These are phyloP conservation scores for Camellia sinensis DNA, from an alignment of 148 eudicot species.

Conservation along the genomic window DNA sequence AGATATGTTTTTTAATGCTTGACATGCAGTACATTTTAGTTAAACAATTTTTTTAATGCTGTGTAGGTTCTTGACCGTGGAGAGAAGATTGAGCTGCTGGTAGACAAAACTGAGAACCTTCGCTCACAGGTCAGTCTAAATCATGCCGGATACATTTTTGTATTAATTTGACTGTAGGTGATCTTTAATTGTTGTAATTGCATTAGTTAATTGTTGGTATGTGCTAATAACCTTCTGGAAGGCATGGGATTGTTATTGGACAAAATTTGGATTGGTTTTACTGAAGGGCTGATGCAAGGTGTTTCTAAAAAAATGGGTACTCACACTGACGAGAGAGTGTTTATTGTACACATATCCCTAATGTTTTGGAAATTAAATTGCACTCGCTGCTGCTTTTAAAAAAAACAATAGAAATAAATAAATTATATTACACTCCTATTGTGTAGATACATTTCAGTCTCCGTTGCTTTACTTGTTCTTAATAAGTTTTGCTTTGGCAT, in stretches of 20 bases:
- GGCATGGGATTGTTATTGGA: not conserved
- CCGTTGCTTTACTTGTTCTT: not conserved
- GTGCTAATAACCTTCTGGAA: not conserved
- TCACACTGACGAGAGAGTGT: not conserved
- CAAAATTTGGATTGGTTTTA: not conserved
- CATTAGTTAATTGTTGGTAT: not conserved
- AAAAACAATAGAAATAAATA: too few relatives aligned
- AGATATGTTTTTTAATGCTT: not conserved
- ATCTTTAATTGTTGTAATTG: not conserved
- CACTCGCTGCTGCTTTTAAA: too few relatives aligned
- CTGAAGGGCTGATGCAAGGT: not conserved
- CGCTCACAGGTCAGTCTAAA: conserved; percentile 23
- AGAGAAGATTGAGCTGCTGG: conserved; percentile 34
- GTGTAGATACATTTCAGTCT: too few relatives aligned
- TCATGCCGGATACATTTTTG: not conserved
- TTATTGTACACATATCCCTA: not conserved
- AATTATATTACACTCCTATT: too few relatives aligned
- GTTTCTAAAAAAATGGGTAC: not conserved
- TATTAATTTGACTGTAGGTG: not conserved
- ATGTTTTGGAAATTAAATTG: not conserved
- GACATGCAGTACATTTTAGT: not conserved
- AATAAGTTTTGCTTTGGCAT: not conserved
- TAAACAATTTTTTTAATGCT: not conserved
- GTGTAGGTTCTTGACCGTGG: conserved; percentile 33
- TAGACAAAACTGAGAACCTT: conserved; percentile 32